phyloP scores from a whole-genome alignment of 331 rosid species.

The Acacia pycnantha region DNA sequence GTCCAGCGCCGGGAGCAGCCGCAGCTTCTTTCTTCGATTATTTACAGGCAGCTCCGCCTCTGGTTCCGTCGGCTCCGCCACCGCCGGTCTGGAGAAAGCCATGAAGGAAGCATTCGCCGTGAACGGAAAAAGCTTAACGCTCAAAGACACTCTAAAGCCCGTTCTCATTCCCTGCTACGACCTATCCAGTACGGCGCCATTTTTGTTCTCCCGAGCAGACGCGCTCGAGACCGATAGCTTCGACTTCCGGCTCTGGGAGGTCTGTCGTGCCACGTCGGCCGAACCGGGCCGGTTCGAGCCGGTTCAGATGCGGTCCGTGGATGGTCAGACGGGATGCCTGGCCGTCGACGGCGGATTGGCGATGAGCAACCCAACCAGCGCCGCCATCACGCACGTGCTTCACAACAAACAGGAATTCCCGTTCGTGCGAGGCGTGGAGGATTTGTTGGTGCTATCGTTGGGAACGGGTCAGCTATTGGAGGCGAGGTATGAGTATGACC shows the following conservation, averaged over 20 bases:
- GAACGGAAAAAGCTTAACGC: constrained; percentile 51
- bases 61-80: constrained; percentile 35
- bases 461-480: constrained; percentile 87
- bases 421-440: constrained; percentile 99
- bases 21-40: constrained; percentile 51
- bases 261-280: constrained; percentile 92
- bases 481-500: constrained; percentile 61
- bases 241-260: constrained; percentile 92
- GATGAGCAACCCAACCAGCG: constrained; percentile 89
- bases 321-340: constrained; percentile 62
- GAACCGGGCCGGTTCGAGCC: constrained; percentile 83
- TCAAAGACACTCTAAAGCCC: constrained; percentile 88
- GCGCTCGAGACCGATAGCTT: constrained; percentile 91
- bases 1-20: neutral
- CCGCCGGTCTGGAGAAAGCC: constrained; percentile 64
- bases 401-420: constrained; percentile 98
- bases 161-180: constrained; percentile 93
- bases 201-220: constrained; percentile 94
- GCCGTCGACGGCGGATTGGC: constrained; percentile 91
- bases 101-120: constrained; percentile 77
- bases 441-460: constrained; percentile 78
- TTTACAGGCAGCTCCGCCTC: constrained; percentile 32
- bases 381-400: constrained; percentile 98
- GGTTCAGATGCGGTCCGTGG: constrained; percentile 77
- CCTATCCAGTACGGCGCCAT: constrained; percentile 90